These are phyloP conservation scores for Pythium aphanidermatum DNA, from an alignment of 352 stramenopile genomes.

Conservation along the genomic window DNA sequence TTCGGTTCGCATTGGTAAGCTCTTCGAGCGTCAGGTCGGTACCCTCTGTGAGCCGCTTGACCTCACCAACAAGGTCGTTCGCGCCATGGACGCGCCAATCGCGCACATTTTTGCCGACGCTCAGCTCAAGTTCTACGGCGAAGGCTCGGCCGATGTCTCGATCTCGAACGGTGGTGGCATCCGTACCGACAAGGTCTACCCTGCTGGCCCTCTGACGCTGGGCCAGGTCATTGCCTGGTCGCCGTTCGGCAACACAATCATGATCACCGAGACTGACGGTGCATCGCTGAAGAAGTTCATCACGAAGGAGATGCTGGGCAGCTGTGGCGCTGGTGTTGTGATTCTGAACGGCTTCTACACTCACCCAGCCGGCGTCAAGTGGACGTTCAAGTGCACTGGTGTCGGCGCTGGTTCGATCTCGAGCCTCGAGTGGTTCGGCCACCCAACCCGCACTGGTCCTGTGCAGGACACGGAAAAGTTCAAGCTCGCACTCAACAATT, in stretches of 20 bases:
- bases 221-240: conserved; percentile 56
- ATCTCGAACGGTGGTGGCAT: conserved; percentile 68
- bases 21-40: conserved; percentile 43
- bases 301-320: conserved; percentile 36
- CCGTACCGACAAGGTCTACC: conserved; percentile 51
- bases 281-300: conserved; percentile 57
- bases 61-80: conserved; percentile 43
- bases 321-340: conserved; percentile 38
- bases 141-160: conserved; percentile 37
- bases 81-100: conserved; percentile 41
- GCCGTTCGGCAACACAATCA: conserved; percentile 61
- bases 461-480: conserved; percentile 54
- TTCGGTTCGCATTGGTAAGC: conserved; percentile 26
- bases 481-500: conserved; percentile 50
- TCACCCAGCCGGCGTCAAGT: conserved; percentile 62
- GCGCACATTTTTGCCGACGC: conserved; percentile 51
- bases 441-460: conserved; percentile 38
- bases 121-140: conserved; percentile 41
- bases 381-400: conserved; percentile 53
- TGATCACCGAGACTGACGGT: conserved; percentile 52
- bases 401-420: conserved; percentile 27
- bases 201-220: conserved; percentile 40
- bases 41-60: conserved; percentile 49
- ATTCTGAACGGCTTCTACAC: conserved; percentile 61
- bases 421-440: conserved; percentile 48